Evolutionary conservation across 192 early-diverging fungal species (phyloP).

Genomic region (Linnemannia exigua): DNA sequence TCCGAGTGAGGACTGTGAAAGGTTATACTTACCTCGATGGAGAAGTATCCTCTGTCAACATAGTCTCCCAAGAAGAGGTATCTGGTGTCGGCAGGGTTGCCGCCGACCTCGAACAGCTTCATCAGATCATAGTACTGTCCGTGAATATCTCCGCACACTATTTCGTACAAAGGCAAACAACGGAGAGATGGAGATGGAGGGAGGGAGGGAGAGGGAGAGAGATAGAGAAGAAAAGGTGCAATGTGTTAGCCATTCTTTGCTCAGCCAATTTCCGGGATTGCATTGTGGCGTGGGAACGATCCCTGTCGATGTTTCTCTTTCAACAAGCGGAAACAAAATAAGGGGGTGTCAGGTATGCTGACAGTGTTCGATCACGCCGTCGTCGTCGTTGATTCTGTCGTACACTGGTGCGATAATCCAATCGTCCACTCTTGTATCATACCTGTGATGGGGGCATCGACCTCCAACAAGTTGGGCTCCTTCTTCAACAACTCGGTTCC

Average conservation of each 20-base stretch:
- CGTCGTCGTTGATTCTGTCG: not conserved
- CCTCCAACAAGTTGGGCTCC: conserved; percentile 89
- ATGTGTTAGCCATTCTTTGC: not conserved
- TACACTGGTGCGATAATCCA: not conserved
- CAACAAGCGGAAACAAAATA: not conserved
- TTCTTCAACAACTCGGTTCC: conserved; percentile 84
- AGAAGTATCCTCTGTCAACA: conserved; percentile 98
- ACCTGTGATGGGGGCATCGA: conserved; percentile 95
- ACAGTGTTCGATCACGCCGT: not conserved
- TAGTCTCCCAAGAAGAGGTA: conserved; percentile 98
- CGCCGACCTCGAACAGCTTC: conserved; percentile 98
- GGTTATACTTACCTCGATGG: conserved; percentile 84
- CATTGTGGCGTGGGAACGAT: not conserved
- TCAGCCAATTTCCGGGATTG: not conserved
- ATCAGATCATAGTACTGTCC: conserved; percentile 99
- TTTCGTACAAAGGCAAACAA: not conserved
- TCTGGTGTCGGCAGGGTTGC: conserved; percentile 89
- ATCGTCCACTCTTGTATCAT: not conserved
- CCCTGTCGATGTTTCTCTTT: not conserved
- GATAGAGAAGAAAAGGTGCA: not conserved
- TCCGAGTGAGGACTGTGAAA: not conserved
- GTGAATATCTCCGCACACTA: conserved; percentile 96
- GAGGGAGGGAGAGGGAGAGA: too few species aligned
- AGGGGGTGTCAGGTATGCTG: not conserved
- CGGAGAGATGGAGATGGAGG: too few species aligned